Evolutionary conservation across 495 filamentous ascomycete species (phyloP), one percentile per base, ranked within the genome.

Genomic region (Penicillium subrubescens): DNA sequence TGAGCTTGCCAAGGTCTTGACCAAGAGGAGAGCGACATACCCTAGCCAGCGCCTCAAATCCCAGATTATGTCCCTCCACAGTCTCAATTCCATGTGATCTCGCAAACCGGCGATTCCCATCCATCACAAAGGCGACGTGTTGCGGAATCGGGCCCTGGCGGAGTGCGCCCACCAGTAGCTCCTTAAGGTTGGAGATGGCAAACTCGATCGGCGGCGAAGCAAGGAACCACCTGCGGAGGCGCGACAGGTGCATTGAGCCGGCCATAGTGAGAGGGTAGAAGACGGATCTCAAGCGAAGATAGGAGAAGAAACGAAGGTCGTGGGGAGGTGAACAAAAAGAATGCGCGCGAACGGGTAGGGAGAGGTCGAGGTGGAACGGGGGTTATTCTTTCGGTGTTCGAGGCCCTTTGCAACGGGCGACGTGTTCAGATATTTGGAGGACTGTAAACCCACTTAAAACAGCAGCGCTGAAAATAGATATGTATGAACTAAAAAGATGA

Each of bases 91-190:
- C 88, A 79, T 94, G 92, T 53, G 82, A 89, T 55, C 92, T 83
- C 2, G 95, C 95, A 76, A 95, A 99, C 23, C 95, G 87, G 55
- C 95, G 81, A 75, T 99, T 99, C 41, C 95, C 95, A 76, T 99
- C 95, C 96, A 98, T 98, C 60, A 97, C 93, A 71, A 99, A 98
- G 8, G 95, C 95, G 57, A 99, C 87, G 87, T 99, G 95, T 66
- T 89, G 87, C 15, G 95, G 95, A 55, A 99, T 88, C 8, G 94
- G 92, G 5, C 96, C 95, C 76, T 97, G 93, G 61, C 87, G 88
- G 35, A 98, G 79, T 21, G 93, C 90, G 57, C 92, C 92, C 71
- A 98, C 92, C 59, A 98, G 83, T 59, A 96, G 79, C 66, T 93
- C 89, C 66, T 92, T 88, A 12, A 94, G 77, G 62, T 85, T 84